Evolutionary conservation across 495 filamentous ascomycete genomes (phyloP).

Genomic region (Aspergillus haitiensis): DNA sequence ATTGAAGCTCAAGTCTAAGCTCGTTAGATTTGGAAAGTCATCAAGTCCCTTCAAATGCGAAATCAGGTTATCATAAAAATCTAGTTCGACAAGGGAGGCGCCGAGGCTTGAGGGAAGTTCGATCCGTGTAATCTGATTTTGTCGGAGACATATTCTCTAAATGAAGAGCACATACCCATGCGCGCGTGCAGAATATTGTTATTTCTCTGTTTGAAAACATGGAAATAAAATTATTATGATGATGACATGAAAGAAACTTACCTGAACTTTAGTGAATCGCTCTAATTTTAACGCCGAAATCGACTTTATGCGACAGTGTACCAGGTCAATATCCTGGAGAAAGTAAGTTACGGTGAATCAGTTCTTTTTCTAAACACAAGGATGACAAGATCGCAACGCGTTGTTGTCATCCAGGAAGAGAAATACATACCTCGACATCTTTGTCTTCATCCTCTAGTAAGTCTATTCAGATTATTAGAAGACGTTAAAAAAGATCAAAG

Average conservation of each 20-base stretch:
- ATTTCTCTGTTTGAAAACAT: neutral
- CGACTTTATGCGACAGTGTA: conserved; percentile 79
- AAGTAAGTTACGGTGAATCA: neutral
- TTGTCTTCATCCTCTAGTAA: conserved; percentile 63
- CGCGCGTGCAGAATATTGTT: no score
- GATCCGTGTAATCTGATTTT: conserved; percentile 84
- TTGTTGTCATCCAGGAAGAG: neutral
- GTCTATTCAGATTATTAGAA: conserved; percentile 44
- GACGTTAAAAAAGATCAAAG: neutral
- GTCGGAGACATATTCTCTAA: conserved; percentile 84
- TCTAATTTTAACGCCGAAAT: conserved; percentile 77
- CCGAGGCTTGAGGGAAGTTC: conserved; percentile 63
- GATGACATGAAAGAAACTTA: conserved; percentile 27
- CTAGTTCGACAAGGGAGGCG: conserved; percentile 72
- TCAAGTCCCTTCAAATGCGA: conserved; percentile 83
- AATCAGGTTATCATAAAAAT: conserved; percentile 98
- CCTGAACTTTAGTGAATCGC: conserved; percentile 73
- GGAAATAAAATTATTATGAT: neutral
- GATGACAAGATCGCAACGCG: neutral
- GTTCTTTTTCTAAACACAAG: neutral
- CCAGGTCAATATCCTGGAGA: conserved; percentile 78
- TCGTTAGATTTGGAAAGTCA: conserved; percentile 68
- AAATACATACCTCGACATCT: conserved; percentile 53
- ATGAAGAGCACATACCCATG: neutral
- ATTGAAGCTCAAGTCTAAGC: conserved; percentile 93